These are phyloP conservation scores for Physocladia obscura DNA, from an alignment of 192 early-diverging fungal species.

Conservation along the genomic window DNA sequence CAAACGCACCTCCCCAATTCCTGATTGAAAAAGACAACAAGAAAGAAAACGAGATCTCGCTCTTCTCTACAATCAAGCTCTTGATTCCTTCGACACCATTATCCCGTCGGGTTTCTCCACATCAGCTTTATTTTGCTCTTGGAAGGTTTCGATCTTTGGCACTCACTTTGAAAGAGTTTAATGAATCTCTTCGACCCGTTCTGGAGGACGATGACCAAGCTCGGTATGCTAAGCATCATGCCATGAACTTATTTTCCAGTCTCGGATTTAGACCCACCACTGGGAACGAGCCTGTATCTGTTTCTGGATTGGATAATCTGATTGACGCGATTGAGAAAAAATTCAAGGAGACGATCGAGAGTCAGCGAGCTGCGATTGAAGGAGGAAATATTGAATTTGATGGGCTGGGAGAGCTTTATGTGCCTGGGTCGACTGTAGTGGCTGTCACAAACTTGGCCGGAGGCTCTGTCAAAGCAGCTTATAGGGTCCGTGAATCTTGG, in stretches of 20 bases:
- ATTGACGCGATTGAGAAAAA: constrained; percentile 28
- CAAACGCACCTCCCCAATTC: too few species aligned
- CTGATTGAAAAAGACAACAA: too few species aligned
- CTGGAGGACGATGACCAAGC: background rate
- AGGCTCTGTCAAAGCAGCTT: constrained; percentile 25
- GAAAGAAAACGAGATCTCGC: constrained; percentile 1
- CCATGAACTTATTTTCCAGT: constrained; percentile 10
- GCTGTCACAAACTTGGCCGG: constrained; percentile 37
- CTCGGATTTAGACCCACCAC: constrained; percentile 35
- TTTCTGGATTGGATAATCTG: constrained; percentile 38
- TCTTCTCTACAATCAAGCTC: constrained; percentile 18
- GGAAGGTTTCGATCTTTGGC: constrained; percentile 22
- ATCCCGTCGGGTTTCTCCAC: background rate
- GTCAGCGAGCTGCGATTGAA: constrained; percentile 25
- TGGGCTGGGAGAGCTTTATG: constrained; percentile 40
- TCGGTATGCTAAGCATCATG: constrained; percentile 31
- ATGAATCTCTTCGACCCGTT: background rate
- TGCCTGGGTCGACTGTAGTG: constrained; percentile 34
- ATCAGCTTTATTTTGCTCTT: constrained; percentile 18
- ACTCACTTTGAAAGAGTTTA: constrained; percentile 22
- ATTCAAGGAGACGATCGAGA: constrained; percentile 23
- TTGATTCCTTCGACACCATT: constrained; percentile 15
- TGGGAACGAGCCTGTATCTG: constrained; percentile 11
- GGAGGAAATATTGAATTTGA: constrained; percentile 37
- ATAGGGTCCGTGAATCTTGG: constrained; percentile 29